phyloP scores from a whole-genome alignment of 257 asterid genomes.

The Agastache rugosa region DNA sequence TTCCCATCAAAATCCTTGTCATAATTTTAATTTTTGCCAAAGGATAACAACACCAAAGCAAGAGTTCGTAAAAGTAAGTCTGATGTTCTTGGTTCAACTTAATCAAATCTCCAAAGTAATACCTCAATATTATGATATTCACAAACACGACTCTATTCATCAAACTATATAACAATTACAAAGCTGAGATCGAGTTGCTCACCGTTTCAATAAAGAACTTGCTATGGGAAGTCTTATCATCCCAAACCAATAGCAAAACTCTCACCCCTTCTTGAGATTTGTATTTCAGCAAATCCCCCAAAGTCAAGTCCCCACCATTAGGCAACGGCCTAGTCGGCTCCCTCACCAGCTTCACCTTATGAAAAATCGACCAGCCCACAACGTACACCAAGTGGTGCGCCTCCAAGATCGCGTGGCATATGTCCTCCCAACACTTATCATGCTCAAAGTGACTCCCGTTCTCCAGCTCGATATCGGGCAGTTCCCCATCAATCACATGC shows the following conservation, averaged over 20 bases:
- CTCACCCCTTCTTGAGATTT: conserved; percentile 97
- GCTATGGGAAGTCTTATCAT: conserved; percentile 93
- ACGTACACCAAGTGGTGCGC: conserved; percentile 66
- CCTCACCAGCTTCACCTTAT: conserved; percentile 62
- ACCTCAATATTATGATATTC: not conserved
- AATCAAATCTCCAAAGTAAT: not conserved
- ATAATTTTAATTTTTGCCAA: not conserved
- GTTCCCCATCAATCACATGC: conserved; percentile 23
- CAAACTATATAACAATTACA: conserved; percentile 6
- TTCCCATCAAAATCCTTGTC: not conserved
- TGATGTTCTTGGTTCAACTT: not conserved
- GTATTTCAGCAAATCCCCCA: conserved; percentile 86
- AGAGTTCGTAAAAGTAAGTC: not conserved
- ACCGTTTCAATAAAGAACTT: conserved; percentile 83
- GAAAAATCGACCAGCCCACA: conserved; percentile 66
- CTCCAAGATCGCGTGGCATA: conserved; percentile 65
- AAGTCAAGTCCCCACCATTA: conserved; percentile 76
- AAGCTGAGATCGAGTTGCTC: conserved; percentile 16
- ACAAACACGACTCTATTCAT: conserved; percentile 7
- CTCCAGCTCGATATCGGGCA: conserved; percentile 32
- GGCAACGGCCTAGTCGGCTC: conserved; percentile 78
- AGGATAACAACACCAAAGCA: not conserved
- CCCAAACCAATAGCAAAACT: conserved; percentile 95
- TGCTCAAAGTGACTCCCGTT: conserved; percentile 27
- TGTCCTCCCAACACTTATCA: conserved; percentile 48